Evolutionary conservation across 768 basidiomycete genomes (phyloP).

Genomic region (Suillus clintonianus): DNA sequence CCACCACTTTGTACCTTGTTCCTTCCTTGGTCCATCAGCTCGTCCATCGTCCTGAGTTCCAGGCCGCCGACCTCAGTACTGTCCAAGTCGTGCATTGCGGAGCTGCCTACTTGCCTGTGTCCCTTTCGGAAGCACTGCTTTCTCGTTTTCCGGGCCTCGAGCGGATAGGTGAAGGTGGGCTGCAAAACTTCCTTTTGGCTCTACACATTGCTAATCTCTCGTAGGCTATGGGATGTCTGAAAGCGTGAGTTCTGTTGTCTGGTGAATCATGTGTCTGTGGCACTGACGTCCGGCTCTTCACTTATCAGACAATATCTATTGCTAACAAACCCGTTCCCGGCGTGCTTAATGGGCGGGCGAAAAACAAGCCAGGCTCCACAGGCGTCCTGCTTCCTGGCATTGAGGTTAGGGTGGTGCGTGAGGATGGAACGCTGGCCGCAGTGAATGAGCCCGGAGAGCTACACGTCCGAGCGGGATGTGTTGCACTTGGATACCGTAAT

Average conservation of each 20-base stretch:
- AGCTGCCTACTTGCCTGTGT: constrained; percentile 67
- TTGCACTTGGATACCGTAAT: constrained; percentile 72
- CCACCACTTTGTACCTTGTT: constrained; percentile 51
- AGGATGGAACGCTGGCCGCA: constrained; percentile 56
- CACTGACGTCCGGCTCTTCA: constrained; percentile 1
- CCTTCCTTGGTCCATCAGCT: constrained; percentile 70
- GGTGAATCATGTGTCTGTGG: neutral
- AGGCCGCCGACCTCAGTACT: constrained; percentile 53
- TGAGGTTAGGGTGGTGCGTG: constrained; percentile 61
- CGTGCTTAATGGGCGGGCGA: constrained; percentile 44
- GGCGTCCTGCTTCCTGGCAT: constrained; percentile 66
- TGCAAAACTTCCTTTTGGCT: neutral
- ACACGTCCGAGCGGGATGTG: constrained; percentile 53
- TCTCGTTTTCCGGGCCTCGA: constrained; percentile 36
- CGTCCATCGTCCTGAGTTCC: constrained; percentile 50
- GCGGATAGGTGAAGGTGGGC: constrained; percentile 48
- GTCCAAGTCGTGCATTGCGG: constrained; percentile 49
- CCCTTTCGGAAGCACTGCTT: constrained; percentile 46
- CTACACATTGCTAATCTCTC: constrained; percentile 4
- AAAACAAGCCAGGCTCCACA: constrained; percentile 42
- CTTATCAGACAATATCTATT: constrained; percentile 54
- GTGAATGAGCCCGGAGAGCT: constrained; percentile 68
- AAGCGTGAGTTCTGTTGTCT: constrained; percentile 41
- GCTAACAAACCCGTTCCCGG: constrained; percentile 47
- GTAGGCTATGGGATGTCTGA: constrained; percentile 77